Percentiles rank a stretch among this genome's conserved stretches.
phyloP scores from a whole-genome alignment of 2,329 filamentous ascomycete species.

The Ascochyta lentis region DNA sequence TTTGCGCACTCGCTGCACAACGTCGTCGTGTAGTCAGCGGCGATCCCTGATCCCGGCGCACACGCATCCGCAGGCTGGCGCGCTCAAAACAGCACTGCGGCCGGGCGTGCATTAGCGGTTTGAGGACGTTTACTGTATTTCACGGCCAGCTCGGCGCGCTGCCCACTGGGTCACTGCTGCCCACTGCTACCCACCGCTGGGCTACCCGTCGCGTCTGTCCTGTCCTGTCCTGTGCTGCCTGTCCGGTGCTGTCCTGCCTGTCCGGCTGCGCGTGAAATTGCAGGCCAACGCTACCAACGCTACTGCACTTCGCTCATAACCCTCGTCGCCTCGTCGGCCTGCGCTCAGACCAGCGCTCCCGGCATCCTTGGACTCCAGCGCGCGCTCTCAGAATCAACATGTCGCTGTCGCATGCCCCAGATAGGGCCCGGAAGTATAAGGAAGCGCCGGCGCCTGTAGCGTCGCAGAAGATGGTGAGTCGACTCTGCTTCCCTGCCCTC shows the following conservation, averaged over 20 bases:
- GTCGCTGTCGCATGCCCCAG: conserved; percentile 50
- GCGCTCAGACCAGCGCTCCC: conserved; percentile 42
- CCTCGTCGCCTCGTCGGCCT: conserved; percentile 43
- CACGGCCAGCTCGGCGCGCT: conserved; percentile 40
- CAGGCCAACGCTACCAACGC: conserved; percentile 49
- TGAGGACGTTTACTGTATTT: conserved; percentile 44
- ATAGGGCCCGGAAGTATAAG: conserved; percentile 53
- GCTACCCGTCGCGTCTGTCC: too few species aligned
- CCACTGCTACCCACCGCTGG: too few species aligned
- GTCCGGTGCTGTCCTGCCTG: background rate
- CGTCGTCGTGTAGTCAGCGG: conserved; percentile 19
- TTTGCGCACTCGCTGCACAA: conserved; percentile 7
- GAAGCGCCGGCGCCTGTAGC: conserved; percentile 54
- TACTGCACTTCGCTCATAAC: conserved; percentile 43
- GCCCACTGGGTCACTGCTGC: background rate
- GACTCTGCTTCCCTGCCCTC: conserved; percentile 46
- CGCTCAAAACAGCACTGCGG: conserved; percentile 35
- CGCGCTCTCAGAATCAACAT: conserved; percentile 50
- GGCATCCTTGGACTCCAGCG: conserved; percentile 43
- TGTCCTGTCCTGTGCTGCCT: too few species aligned
- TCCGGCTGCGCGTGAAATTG: conserved; percentile 42
- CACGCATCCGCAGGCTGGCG: conserved; percentile 36
- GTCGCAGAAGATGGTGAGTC: conserved; percentile 53
- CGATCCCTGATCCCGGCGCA: conserved; percentile 38
- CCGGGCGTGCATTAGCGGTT: conserved; percentile 47